phyloP scores from a whole-genome alignment of 768 basidiomycete species.

The Pisolithus orientalis region DNA sequence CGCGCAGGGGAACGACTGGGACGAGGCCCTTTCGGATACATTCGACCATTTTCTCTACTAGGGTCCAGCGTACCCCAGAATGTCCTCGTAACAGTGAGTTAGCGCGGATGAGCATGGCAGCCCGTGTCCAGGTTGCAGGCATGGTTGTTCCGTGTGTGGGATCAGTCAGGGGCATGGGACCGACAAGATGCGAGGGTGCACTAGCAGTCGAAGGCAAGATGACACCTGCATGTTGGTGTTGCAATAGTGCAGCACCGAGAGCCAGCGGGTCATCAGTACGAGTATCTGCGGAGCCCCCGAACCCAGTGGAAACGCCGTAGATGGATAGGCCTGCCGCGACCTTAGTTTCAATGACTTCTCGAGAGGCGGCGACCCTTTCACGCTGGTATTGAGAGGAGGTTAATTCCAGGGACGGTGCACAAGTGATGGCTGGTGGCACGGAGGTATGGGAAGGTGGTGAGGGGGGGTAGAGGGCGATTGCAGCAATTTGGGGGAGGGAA shows the following conservation, averaged over 20 bases:
- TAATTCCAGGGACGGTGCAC: slow-evolving; percentile 17
- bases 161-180: slow-evolving; percentile 59
- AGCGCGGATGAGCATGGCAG: slow-evolving; percentile 80
- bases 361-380: slow-evolving; percentile 54
- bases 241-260: slow-evolving; percentile 77
- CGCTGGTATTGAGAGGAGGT: slow-evolving; percentile 26
- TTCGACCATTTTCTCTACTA: slow-evolving; percentile 72
- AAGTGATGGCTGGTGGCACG: slow-evolving; percentile 25
- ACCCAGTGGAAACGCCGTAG: slow-evolving; percentile 82
- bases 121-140: slow-evolving; percentile 86
- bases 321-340: slow-evolving; percentile 62
- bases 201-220: slow-evolving; percentile 46
- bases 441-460: slow-evolving; percentile 41
- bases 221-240: slow-evolving; percentile 76
- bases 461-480: slow-evolving; percentile 59
- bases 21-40: slow-evolving; percentile 69
- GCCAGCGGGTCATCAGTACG: slow-evolving; percentile 68
- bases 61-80: slow-evolving; percentile 76
- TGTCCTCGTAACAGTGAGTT: slow-evolving; percentile 88
- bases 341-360: slow-evolving; percentile 59
- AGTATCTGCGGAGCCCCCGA: slow-evolving; percentile 85
- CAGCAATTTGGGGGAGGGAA: slow-evolving; percentile 73
- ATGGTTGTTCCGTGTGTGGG: slow-evolving; percentile 63
- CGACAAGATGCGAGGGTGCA: slow-evolving; percentile 5
- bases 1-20: slow-evolving; percentile 75